Evolutionary conservation across 257 asterid species (phyloP), one percentile per base, ranked within the genome.

Genomic region (Lavandula angustifolia): DNA sequence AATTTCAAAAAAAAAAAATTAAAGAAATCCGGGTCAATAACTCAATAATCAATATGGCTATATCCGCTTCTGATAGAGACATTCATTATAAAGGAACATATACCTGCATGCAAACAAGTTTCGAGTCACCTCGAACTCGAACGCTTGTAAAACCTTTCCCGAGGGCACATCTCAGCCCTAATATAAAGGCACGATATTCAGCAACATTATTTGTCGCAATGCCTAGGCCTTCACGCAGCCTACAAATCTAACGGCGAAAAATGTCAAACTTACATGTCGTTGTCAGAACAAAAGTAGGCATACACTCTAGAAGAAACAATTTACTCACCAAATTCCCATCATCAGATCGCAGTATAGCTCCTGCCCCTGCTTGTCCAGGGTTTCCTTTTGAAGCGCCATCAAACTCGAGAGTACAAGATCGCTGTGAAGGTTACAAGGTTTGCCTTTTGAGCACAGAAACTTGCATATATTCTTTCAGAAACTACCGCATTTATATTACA

Each of bases 41-140:
- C 27, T 22, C 27, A 22, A 22, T 22, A 22, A 22, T 22, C 27
- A 22, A 22, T 22, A 22, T 22, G 27, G 27, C 27, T 22, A 22
- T 22, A 22, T 22, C 27, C 2, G 27, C 27, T 22, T 22, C 27
- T 22, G 27, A 22, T 22, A 22, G 27, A 22, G 27, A 22, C 27
- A 22, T 22, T 22, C 27, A 22, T 2, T 22, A 22, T 44, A 72
- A 60, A 10, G 37, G 38, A 31, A 48, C 27, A 50, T 51, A 49
- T 75, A 94, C 99, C 98, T 94, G 99, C 99, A 88, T 94, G 82
- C 99, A 90, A 62, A 94, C 96, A 50, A 94, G 95, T 70, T 87
- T 94, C 44, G 99, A 94, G 82, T 94, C 99, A 18, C 98, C 99
- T 67, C 91, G 96, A 71, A 86, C 99, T 62, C 81, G 89, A 78